These are phyloP conservation scores for Fragilariopsis cylindrus DNA, from an alignment of 108 stramenopile species.

Conservation along the genomic window DNA sequence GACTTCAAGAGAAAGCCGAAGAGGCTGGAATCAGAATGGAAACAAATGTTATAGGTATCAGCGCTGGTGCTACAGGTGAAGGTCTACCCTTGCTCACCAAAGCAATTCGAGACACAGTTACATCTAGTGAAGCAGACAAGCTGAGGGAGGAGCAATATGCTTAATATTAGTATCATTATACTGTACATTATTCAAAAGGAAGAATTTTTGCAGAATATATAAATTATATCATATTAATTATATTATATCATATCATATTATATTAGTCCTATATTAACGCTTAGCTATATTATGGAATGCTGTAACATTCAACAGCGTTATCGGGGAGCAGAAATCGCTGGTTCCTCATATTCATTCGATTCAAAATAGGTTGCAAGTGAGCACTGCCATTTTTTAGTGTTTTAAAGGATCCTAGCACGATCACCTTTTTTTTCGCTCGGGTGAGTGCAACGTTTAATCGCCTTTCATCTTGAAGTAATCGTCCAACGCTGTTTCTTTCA, in stretches of 20 bases:
- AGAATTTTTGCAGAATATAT: too few species aligned
- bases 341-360: conserved; percentile 35
- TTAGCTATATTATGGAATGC: not conserved
- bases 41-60: conserved; percentile 67
- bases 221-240: too few species aligned
- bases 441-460: conserved; percentile 91
- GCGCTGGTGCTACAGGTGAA: conserved; percentile 84
- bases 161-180: not conserved
- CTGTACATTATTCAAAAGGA: too few species aligned
- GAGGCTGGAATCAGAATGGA: conserved; percentile 66
- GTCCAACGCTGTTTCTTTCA: conserved; percentile 58
- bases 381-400: conserved; percentile 67
- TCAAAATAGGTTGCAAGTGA: conserved; percentile 66
- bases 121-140: conserved; percentile 7
- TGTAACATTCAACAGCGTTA: conserved; percentile 31
- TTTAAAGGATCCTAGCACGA: conserved; percentile 81
- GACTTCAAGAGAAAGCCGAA: conserved; percentile 44
- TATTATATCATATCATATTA: too few species aligned
- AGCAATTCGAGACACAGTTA: conserved; percentile 47
- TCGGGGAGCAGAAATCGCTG: conserved; percentile 29
- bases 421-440: conserved; percentile 86
- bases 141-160: not conserved
- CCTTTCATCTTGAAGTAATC: conserved; percentile 75
- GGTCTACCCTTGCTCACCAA: conserved; percentile 64
- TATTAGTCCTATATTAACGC: not conserved